Evolutionary conservation across 1,139 yeast species (phyloP).

Genomic region (Diutina siamensis): DNA sequence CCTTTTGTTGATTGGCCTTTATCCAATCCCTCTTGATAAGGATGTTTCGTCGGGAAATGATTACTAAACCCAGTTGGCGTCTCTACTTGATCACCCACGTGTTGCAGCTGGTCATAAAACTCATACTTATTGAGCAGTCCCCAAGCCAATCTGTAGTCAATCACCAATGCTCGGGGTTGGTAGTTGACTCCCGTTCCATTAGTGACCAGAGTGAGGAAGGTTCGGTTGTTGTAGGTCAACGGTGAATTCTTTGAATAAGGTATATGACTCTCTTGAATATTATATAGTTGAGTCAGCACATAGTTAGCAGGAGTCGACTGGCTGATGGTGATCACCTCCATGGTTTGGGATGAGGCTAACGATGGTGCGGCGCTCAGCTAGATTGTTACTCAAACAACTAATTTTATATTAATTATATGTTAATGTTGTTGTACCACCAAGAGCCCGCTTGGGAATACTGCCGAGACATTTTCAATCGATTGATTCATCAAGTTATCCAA

Average conservation of each 20-base stretch:
- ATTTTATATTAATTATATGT: neutral
- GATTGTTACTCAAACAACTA: neutral
- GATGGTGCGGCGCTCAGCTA: neutral
- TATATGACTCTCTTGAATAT: neutral
- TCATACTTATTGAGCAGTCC: conserved; percentile 2
- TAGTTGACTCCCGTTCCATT: neutral
- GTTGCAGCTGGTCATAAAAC: neutral
- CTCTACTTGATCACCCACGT: neutral
- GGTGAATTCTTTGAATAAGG: neutral
- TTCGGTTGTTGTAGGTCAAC: neutral
- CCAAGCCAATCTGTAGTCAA: neutral
- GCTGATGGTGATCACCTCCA: neutral
- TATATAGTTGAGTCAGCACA: conserved; percentile 1
- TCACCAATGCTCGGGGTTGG: neutral
- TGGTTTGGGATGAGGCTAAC: neutral
- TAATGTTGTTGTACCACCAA: conserved; percentile 23
- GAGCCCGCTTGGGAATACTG: conserved; percentile 33
- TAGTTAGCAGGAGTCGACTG: neutral
- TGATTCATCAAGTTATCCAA: conserved; percentile 16
- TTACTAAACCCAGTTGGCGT: neutral
- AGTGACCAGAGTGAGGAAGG: neutral
- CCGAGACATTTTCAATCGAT: conserved; percentile 18
- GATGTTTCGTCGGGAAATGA: neutral
- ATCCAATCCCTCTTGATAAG: neutral
- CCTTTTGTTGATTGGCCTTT: neutral